These are phyloP conservation scores for Cryptococcus deneoformans DNA, from an alignment of 1,284 basidiomycete genomes.

Conservation along the genomic window DNA sequence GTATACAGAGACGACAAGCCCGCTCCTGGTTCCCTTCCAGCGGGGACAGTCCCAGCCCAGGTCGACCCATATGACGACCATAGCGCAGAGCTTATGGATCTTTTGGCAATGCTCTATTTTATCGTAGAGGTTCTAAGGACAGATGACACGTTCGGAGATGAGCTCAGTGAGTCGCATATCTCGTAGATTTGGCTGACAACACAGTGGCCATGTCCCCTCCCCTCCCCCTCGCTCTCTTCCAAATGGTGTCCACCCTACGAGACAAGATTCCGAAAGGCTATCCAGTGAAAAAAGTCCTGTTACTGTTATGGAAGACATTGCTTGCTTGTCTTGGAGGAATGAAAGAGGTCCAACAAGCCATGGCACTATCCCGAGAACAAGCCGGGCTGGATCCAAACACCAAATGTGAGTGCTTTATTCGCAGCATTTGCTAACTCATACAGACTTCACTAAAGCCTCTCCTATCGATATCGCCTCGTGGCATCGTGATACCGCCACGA, in stretches of 20 bases:
- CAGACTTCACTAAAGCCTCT: constrained; percentile 70
- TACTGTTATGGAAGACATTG: constrained; percentile 96
- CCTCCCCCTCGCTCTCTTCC: constrained; percentile 88
- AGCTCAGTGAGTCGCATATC: constrained; percentile 71
- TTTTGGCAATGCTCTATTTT: constrained; percentile 90
- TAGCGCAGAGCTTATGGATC: constrained; percentile 84
- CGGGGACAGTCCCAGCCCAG: constrained; percentile 18
- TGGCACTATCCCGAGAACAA: constrained; percentile 80
- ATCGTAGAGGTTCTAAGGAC: constrained; percentile 87
- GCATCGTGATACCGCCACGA: constrained; percentile 81
- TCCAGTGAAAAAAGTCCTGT: constrained; percentile 95
- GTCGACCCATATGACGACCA: constrained; percentile 38
- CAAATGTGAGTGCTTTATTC: constrained; percentile 53
- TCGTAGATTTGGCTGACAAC: constrained; percentile 2
- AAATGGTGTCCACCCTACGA: constrained; percentile 79
- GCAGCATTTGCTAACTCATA: constrained; percentile 6
- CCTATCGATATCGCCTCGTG: constrained; percentile 86
- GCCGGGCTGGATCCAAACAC: constrained; percentile 62
- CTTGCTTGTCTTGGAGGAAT: constrained; percentile 91
- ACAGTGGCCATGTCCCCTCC: constrained; percentile 96
- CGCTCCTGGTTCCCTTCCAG: not conserved
- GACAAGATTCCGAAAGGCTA: constrained; percentile 95
- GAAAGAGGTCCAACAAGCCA: constrained; percentile 77
- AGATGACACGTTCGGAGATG: constrained; percentile 89
- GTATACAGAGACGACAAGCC: constrained; percentile 9